These are phyloP conservation scores for Ammopiptanthus mongolicus DNA, from an alignment of 306 rosid species.

Conservation along the genomic window DNA sequence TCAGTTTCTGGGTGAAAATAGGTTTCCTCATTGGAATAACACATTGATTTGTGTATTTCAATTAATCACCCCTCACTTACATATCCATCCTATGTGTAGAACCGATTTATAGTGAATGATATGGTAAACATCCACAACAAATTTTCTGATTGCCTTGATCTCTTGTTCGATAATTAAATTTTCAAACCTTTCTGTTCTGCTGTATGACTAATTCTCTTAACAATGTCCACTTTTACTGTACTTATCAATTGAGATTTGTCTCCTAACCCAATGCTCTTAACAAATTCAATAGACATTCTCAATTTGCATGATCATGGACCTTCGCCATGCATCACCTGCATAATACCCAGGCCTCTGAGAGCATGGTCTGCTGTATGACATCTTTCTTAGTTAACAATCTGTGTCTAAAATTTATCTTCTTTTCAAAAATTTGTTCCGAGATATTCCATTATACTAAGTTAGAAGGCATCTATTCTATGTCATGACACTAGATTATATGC, in stretches of 20 bases:
- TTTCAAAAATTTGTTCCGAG: not conserved
- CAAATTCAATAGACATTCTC: slow-evolving; percentile 1
- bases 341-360: not conserved
- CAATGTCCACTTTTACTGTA: not conserved
- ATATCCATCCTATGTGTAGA: not conserved
- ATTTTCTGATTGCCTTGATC: slow-evolving; percentile 1
- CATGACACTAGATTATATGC: not conserved
- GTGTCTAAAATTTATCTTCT: not conserved
- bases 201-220: not conserved
- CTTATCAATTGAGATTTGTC: not conserved
- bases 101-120: not conserved
- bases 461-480: not conserved
- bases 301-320: not conserved
- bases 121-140: not conserved
- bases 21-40: not conserved
- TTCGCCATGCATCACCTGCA: not conserved
- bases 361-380: slow-evolving; percentile 1
- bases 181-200: not conserved
- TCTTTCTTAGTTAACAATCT: not conserved
- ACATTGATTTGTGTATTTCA: not conserved
- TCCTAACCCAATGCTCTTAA: not conserved
- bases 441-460: not conserved
- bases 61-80: not conserved
- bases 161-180: not conserved
- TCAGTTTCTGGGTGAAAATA: not conserved